phyloP scores from a whole-genome alignment of 2,329 filamentous ascomycete genomes.

The Xenosphaeropsis pyriputrescens region DNA sequence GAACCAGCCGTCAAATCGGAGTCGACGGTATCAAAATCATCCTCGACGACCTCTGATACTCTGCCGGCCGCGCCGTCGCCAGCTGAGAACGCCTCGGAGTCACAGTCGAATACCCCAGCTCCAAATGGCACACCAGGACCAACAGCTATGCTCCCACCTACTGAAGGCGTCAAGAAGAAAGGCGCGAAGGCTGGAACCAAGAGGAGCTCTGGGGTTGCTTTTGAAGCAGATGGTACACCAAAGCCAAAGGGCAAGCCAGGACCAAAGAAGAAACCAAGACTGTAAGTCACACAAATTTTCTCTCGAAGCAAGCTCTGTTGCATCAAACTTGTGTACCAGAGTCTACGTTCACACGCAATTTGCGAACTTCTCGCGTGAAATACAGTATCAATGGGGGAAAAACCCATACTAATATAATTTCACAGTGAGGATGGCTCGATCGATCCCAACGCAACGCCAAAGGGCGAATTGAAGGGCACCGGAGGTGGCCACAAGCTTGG shows the following conservation, averaged over 20 bases:
- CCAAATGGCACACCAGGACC: slow-evolving; percentile 39
- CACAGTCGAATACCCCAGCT: slow-evolving; percentile 42
- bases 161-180: slow-evolving; percentile 58
- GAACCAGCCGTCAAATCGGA: slow-evolving; percentile 27
- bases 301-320: slow-evolving; percentile 1
- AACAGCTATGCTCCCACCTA: slow-evolving; percentile 41
- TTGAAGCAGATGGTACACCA: slow-evolving; percentile 40
- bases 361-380: not conserved
- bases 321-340: not conserved
- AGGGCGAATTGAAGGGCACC: slow-evolving; percentile 18
- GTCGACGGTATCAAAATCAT: slow-evolving; percentile 24
- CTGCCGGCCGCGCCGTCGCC: slow-evolving; percentile 24
- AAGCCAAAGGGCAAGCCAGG: slow-evolving; percentile 77
- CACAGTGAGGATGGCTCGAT: slow-evolving; percentile 46
- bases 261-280: slow-evolving; percentile 87
- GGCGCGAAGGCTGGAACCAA: slow-evolving; percentile 34
- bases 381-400: slow-evolving; percentile 1
- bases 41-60: slow-evolving; percentile 24
- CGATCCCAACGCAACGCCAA: slow-evolving; percentile 33
- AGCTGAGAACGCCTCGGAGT: slow-evolving; percentile 39
- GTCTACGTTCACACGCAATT: not conserved
- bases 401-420: slow-evolving; percentile 15
- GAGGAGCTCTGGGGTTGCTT: slow-evolving; percentile 50
- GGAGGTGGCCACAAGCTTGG: slow-evolving; percentile 65
- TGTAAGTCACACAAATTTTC: slow-evolving; percentile 47